Evolutionary conservation across 176 grass and related monocot genomes (phyloP), one percentile per base, ranked within the genome.

Genomic region (Ensete glaucum): DNA sequence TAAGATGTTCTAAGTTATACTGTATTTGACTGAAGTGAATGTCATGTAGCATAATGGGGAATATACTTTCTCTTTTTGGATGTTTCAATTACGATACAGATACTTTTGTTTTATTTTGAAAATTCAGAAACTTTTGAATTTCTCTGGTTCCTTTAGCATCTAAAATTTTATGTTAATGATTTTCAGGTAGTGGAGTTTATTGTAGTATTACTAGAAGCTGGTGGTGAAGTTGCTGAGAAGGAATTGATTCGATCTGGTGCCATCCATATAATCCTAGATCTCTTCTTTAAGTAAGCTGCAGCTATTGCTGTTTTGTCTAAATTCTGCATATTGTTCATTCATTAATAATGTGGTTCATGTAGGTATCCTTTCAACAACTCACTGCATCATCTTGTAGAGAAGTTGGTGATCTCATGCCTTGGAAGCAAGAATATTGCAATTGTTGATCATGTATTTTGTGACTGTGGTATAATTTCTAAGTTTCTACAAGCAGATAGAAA

Each of bases 351-450:
- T 14, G 34, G 20, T 56, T 15, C 58, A 1, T 69, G 25, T 43
- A 80, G 78, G 69, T 80, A 80, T 73, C 78, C 78, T 5, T 80
- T 73, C 78, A 80, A 80, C 63, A 80, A 80, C 22, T 52, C 54
- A 26, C 50, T 80, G 58, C 78, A 80, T 59, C 78, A 80, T 80
- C 78, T 63, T 63, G 78, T 80, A 57, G 69, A 80, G 69, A 62
- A 59, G 20, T 72, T 80, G 78, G 59, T 80, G 1, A 52, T 80
- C 9, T 72, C 29, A 26, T 72, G 68, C 23, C 54, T 80, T 1
- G 78, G 53, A 15, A 72, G 68, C 68, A 80, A 72, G 54, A 70
- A 53, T 52, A 63, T 10, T 63, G 67, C 69, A 21, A 27, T 80
- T 62, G 58, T 80, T 63, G 78, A 80, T 72, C 69, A 80, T 63